phyloP scores from a whole-genome alignment of 2,329 filamentous ascomycete species.

The Pyricularia sp. region DNA sequence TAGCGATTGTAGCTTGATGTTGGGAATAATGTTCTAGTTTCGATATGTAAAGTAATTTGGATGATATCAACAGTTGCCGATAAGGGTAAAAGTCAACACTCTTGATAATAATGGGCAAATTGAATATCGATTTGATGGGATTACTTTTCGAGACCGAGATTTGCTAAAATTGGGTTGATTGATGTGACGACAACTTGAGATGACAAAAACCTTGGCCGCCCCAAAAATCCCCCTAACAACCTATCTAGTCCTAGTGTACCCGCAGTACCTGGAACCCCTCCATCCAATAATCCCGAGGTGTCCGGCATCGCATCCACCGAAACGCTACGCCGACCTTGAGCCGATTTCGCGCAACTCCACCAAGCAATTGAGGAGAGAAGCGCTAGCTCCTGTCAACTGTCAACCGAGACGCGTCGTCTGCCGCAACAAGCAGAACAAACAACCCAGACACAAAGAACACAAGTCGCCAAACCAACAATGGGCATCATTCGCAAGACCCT shows the following conservation, averaged over 20 bases:
- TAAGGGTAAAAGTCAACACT: too few relatives aligned
- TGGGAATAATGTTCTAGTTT: neutral
- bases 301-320: neutral
- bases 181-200: too few relatives aligned
- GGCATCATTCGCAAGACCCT: conserved; percentile 40
- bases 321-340: neutral
- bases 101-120: too few relatives aligned
- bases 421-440: neutral
- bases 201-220: too few relatives aligned
- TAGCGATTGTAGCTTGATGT: neutral
- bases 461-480: conserved; percentile 26
- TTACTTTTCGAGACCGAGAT: neutral
- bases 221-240: too few relatives aligned
- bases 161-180: neutral
- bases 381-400: neutral
- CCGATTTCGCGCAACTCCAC: neutral
- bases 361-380: neutral
- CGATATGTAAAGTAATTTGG: neutral
- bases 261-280: too few relatives aligned
- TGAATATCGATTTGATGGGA: neutral
- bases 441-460: neutral
- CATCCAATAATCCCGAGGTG: too few relatives aligned
- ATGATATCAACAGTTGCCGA: neutral
- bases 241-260: too few relatives aligned
- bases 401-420: neutral